These are phyloP conservation scores for Monilinia fructicola DNA, from an alignment of 2,329 filamentous ascomycete genomes.

Conservation along the genomic window DNA sequence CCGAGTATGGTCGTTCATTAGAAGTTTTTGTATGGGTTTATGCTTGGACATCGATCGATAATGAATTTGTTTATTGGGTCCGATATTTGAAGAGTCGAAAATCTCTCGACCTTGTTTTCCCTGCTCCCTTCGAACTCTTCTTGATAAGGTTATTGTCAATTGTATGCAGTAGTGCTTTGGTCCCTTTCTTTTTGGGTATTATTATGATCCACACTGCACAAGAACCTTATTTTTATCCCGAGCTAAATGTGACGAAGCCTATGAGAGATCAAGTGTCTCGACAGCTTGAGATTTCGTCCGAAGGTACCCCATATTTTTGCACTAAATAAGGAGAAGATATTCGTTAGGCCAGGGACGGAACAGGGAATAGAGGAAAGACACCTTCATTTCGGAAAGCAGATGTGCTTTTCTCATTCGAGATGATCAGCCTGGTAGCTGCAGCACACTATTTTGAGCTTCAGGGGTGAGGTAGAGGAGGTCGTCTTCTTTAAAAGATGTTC, in stretches of 20 bases:
- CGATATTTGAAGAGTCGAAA: background rate
- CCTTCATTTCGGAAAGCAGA: constrained; percentile 21
- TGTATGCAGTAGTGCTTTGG: background rate
- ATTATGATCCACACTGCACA: constrained; percentile 1
- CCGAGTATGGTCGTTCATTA: background rate
- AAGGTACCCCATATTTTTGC: constrained; percentile 11
- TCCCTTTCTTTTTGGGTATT: background rate
- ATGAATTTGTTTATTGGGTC: background rate
- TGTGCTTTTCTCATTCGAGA: constrained; percentile 9
- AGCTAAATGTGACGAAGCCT: background rate
- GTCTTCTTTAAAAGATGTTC: constrained; percentile 21
- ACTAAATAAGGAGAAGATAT: constrained; percentile 13
- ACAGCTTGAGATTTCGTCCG: background rate
- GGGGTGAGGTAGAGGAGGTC: background rate
- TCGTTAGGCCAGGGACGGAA: background rate
- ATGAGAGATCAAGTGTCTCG: constrained; percentile 3
- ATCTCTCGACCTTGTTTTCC: background rate
- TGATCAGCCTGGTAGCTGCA: constrained; percentile 14
- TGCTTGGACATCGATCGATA: background rate
- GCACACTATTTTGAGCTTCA: background rate
- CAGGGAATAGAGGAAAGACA: constrained; percentile 16
- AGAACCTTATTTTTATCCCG: background rate
- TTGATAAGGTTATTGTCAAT: background rate
- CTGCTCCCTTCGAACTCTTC: background rate
- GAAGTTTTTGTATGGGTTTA: background rate